A percentile compares a stretch with the other conserved stretches of the same genome.
phyloP scores from a whole-genome alignment of 345 rosid species.

The Eucalyptus microcorys region DNA sequence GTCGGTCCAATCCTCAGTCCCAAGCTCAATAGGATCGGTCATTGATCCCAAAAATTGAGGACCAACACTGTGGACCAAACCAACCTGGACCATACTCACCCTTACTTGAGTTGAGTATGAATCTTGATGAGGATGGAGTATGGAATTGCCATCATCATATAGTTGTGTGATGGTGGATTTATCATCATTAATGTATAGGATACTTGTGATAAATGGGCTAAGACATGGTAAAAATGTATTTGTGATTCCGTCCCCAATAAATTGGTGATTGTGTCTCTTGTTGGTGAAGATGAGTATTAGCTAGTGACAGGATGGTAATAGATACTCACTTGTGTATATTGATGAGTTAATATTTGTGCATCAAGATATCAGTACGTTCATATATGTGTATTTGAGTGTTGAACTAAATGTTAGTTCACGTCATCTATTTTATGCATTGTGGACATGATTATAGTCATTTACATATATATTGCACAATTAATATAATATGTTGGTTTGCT shows the following conservation, averaged over 20 bases:
- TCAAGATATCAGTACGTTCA: background rate
- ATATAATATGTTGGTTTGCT: background rate
- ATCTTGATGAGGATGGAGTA: background rate
- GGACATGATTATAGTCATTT: background rate
- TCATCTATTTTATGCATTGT: background rate
- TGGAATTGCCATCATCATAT: background rate
- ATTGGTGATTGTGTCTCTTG: background rate
- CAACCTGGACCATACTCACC: no score
- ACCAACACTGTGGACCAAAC: fast-evolving
- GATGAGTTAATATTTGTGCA: background rate
- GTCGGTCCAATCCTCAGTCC: fast-evolving
- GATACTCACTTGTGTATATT: background rate
- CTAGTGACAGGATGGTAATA: background rate
- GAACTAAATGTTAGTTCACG: background rate
- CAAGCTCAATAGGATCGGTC: fast-evolving
- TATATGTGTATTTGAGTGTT: background rate
- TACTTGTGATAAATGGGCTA: background rate
- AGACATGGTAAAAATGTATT: background rate
- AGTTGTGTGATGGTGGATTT: background rate
- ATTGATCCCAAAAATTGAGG: fast-evolving
- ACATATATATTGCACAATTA: background rate
- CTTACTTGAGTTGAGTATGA: background rate
- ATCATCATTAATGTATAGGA: background rate
- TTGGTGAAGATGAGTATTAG: background rate
- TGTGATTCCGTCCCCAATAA: background rate